Base-by-base conservation (phyloP, 108 stramenopile species). In the Skeletonema costatum region DNA sequence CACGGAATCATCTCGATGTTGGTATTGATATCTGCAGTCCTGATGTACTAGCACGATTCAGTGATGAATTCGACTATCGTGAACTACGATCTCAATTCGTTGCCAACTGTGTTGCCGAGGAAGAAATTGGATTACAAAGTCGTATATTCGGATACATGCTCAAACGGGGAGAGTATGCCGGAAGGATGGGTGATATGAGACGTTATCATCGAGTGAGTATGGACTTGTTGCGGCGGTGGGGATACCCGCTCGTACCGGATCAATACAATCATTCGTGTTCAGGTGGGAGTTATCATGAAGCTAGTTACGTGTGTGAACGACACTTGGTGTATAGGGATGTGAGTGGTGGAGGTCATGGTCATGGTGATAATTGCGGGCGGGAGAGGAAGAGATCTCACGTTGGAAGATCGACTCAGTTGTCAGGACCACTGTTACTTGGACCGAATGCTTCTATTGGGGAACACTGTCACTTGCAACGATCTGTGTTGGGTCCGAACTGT, bases 61-160 rank as follows among this genome's bases (percentile, higher is more conserved):
- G 85, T 44, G 99, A 99, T 84, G 97, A 97, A 72, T 99, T 98
- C 76, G 99, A 99, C 70, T 99, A 98, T 71, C 82, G 94, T 63
- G 93, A 98, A 46, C 80, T 96, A 56, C 73, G 96, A 1, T 53
- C 77, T n/a, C 89, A 96, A 68, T 97, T 97, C 85, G 90, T 99
- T 33, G 79, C 85, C 50, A 96, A 98, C 66, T 93, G 87, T 35
- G 97, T 97, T 14, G 93, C 93, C 38, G 98, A 98, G 78, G 94
- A 93, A 81, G 98, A 98, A 85, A 89, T 92, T 70, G 96, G 96
- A 7, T 80, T 98, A 56, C 98, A 98, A 58, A 64, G 62, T 30
- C 80, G 90, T 48, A 94, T 98, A 39, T 94, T 89, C 75, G 97
- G 93, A 4, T 89, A 97, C 77, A 72, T 98, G 11, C 72, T 97